phyloP scores from a whole-genome alignment of 1,139 yeast species.

The Candida sp. region DNA sequence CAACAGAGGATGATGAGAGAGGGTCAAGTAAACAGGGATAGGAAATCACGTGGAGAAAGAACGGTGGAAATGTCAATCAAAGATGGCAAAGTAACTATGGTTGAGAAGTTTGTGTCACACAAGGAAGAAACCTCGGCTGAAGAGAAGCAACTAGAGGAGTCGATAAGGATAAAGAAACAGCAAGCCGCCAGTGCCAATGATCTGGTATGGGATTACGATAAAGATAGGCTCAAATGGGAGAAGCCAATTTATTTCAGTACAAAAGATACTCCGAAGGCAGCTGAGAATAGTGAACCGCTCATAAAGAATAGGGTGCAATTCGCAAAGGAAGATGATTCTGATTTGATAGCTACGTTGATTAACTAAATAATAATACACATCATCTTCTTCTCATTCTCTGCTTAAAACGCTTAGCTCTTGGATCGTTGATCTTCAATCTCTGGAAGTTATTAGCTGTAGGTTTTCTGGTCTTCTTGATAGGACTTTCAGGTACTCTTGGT shows the following conservation, averaged over 20 bases:
- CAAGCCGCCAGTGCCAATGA: constrained; percentile 19
- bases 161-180: constrained; percentile 23
- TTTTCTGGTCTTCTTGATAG: constrained; percentile 23
- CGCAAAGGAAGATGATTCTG: constrained; percentile 13
- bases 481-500: constrained; percentile 11
- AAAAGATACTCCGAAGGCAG: not conserved
- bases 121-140: constrained; percentile 27
- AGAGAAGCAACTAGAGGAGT: constrained; percentile 29
- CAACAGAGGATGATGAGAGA: constrained; percentile 77
- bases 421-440: constrained; percentile 46
- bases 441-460: constrained; percentile 46
- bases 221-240: constrained; percentile 54
- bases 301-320: constrained; percentile 23
- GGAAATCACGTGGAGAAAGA: constrained; percentile 75
- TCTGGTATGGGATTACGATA: constrained; percentile 58
- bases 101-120: constrained; percentile 32
- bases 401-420: constrained; percentile 16
- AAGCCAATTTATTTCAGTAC: constrained; percentile 44
- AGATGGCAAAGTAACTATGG: constrained; percentile 78
- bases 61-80: constrained; percentile 78
- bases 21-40: constrained; percentile 58
- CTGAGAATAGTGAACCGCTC: not conserved
- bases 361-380: constrained; percentile 5
- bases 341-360: constrained; percentile 15
- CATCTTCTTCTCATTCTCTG: constrained; percentile 18